These are phyloP conservation scores for Lolium multiflorum DNA, from an alignment of 176 grass and related monocot genomes.

Conservation along the genomic window DNA sequence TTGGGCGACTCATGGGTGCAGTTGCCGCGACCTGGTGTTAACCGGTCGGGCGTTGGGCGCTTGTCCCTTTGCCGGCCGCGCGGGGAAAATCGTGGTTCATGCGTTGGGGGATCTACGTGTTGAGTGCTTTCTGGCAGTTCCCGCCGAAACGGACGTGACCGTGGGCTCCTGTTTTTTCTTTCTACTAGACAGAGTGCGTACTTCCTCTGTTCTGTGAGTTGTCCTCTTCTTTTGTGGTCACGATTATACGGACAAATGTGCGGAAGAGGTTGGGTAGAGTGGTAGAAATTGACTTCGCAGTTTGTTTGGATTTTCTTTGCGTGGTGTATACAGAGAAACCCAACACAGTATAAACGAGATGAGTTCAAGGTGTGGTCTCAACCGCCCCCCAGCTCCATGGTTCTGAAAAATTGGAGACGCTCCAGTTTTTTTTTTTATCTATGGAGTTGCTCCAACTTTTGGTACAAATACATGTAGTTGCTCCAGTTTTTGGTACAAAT, in stretches of 20 bases:
- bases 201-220: not conserved
- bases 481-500: too few relatives aligned
- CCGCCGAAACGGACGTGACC: not conserved
- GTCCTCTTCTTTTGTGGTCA: not conserved
- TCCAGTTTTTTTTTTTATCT: too few relatives aligned
- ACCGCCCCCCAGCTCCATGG: too few relatives aligned
- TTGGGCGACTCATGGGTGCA: not conserved
- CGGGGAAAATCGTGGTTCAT: not conserved
- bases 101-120: too few relatives aligned
- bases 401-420: too few relatives aligned
- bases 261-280: not conserved
- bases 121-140: not conserved
- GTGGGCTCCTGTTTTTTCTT: not conserved
- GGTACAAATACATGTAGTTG: too few relatives aligned
- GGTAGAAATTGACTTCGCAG: not conserved
- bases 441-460: too few relatives aligned
- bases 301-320: constrained; percentile 52
- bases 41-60: not conserved
- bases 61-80: not conserved
- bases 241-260: not conserved
- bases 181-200: too few relatives aligned
- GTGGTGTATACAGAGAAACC: not conserved
- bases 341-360: not conserved
- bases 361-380: not conserved
- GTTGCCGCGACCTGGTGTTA: not conserved